phyloP scores from a whole-genome alignment of 116 monocot genomes.

The Iris pallida region DNA sequence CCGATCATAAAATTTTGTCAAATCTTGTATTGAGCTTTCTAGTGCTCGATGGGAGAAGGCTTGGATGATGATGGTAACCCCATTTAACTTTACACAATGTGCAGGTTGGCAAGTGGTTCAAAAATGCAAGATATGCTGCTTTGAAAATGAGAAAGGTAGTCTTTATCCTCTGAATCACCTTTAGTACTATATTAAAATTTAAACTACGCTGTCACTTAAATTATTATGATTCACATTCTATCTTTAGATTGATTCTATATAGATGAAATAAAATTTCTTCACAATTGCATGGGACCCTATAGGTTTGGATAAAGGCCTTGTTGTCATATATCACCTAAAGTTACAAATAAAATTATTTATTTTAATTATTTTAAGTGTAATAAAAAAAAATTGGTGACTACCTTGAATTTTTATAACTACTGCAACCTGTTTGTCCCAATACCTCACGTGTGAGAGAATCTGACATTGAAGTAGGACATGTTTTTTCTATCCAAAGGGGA shows the following conservation, averaged over 20 bases:
- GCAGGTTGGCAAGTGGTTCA: constrained; percentile 78
- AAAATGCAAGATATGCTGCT: constrained; percentile 76
- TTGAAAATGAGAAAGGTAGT: constrained; percentile 63
- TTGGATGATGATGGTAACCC: too few species aligned
- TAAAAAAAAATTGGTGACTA: background rate
- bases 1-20: too few species aligned
- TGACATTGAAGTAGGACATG: too few species aligned
- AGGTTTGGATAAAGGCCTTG: background rate
- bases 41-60: too few species aligned
- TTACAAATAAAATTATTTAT: background rate
- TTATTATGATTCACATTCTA: background rate
- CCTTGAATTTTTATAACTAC: background rate
- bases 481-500: too few species aligned
- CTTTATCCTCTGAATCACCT: background rate
- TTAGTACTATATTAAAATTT: background rate
- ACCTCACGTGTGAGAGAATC: too few species aligned
- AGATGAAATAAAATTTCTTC: background rate
- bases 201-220: background rate
- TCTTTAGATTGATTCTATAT: background rate
- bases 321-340: background rate
- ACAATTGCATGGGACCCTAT: background rate
- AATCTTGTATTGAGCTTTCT: too few species aligned
- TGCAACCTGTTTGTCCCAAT: background rate
- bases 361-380: background rate
- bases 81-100: constrained; percentile 1